These are phyloP conservation scores for Macrophomina phaseolina DNA, from an alignment of 2,329 filamentous ascomycete species.

Conservation along the genomic window DNA sequence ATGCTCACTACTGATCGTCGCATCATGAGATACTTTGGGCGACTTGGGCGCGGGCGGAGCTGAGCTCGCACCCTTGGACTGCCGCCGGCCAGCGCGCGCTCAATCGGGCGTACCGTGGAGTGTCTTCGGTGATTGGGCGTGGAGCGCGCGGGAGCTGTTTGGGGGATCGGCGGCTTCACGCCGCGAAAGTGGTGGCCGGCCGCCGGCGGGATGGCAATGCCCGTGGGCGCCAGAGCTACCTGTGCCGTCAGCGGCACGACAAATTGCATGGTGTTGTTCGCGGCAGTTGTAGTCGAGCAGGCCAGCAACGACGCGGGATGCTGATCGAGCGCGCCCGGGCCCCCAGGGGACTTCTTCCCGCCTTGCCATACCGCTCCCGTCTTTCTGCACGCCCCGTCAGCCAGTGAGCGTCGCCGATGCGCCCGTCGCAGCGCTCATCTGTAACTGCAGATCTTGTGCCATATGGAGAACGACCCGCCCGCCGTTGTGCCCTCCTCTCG, in stretches of 20 bases:
- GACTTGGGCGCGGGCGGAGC: slow-evolving; percentile 20
- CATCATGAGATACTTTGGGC: slow-evolving; percentile 21
- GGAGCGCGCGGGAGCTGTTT: slow-evolving; percentile 20
- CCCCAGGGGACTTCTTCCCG: slow-evolving; percentile 17
- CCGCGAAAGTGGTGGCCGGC: not conserved
- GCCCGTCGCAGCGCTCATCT: slow-evolving; percentile 18
- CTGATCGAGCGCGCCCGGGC: slow-evolving; percentile 14
- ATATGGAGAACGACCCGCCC: not conserved
- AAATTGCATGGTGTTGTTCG: slow-evolving; percentile 12
- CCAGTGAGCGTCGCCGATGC: slow-evolving; percentile 8
- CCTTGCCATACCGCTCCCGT: not conserved
- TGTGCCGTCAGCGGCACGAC: slow-evolving; percentile 8
- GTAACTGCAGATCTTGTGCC: slow-evolving; percentile 22
- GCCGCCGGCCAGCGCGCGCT: slow-evolving; percentile 6
- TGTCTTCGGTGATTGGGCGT: slow-evolving; percentile 25
- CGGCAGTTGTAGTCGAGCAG: slow-evolving; percentile 17
- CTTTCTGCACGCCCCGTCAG: slow-evolving; percentile 20
- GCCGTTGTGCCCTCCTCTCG: not conserved
- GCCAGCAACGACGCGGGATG: slow-evolving; percentile 6
- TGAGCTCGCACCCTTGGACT: slow-evolving; percentile 10
- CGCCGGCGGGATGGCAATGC: not conserved
- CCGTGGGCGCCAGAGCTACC: slow-evolving; percentile 1
- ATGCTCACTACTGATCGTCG: slow-evolving; percentile 14
- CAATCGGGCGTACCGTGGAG: slow-evolving; percentile 24
- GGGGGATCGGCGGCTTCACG: slow-evolving; percentile 14